Evolutionary conservation across 257 asterid species (phyloP).

Genomic region (Fraxinus excelsior): DNA sequence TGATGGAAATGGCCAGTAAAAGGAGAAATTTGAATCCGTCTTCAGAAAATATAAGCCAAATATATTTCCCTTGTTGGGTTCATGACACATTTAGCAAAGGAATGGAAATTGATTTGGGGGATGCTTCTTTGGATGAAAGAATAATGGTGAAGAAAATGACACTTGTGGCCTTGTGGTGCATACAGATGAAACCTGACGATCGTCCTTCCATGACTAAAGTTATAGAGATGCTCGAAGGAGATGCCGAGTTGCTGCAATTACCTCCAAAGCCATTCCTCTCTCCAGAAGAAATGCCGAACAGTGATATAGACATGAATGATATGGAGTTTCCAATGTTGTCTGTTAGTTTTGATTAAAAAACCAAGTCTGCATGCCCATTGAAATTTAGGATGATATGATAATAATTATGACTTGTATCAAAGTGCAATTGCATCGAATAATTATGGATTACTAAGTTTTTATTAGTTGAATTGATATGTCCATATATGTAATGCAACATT

Average conservation of each 20-base stretch:
- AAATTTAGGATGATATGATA: not conserved
- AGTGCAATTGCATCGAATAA: not conserved
- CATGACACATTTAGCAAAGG: not conserved
- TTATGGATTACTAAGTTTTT: not conserved
- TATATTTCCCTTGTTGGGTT: too few relatives aligned
- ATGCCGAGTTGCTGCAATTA: not conserved
- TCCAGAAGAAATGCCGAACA: not conserved
- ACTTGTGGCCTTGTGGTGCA: not conserved
- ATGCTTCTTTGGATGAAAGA: conserved; percentile 3
- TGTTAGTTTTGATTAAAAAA: not conserved
- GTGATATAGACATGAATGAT: not conserved
- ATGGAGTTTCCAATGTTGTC: not conserved
- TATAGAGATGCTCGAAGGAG: conserved; percentile 1
- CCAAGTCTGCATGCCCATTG: not conserved
- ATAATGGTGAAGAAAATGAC: not conserved
- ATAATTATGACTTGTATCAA: not conserved
- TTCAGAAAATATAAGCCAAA: too few relatives aligned
- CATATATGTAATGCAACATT: too few relatives aligned
- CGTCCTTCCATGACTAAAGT: not conserved
- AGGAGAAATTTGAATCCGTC: too few relatives aligned
- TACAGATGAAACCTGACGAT: not conserved
- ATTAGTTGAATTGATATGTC: not conserved
- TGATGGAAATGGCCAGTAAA: too few relatives aligned
- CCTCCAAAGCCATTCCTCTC: not conserved
- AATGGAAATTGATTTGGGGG: not conserved